Evolutionary conservation across 805 yeast species (phyloP), one percentile per base, ranked within the genome.

Genomic region (Yarrowia sp.): DNA sequence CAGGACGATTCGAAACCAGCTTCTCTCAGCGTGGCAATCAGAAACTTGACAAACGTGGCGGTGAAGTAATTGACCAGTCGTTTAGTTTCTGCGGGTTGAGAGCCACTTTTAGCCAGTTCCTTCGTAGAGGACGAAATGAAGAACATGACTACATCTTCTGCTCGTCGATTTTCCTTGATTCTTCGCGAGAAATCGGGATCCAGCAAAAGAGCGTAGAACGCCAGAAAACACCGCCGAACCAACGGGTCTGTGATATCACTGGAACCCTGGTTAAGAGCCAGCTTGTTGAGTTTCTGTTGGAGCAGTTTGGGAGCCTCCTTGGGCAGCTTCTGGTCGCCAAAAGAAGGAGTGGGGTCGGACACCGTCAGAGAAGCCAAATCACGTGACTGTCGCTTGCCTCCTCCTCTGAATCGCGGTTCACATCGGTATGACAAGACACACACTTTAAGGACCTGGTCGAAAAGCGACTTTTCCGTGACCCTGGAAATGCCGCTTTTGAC

Each of bases 121-220:
- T 70, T 75, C 46, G 73, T 72, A 13, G 74, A 75, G 61, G 76
- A 74, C 49, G 73, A 73, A 49, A 77, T 66, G 68, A 79, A 79
- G 69, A 71, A 69, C 72, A 74, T 74, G 24, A 78, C 72, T 40
- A 78, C 74, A 55, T 72, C 75, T 68, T 79, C 81, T 1, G 78
- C 75, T 9, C 73, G 69, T 14, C 73, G 81, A 12, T 79, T 76
- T 24, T 79, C 79, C 15, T 73, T 75, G 49, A 76, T 69, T 36
- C 71, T 73, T 42, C 78, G 79, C 71, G 70, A 56, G n/a, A 79
- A 78, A 34, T 71, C 76, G 4, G 88, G 86, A 63, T 82, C 84
- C 43, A 87, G 77, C 36, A 86, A 72, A 53, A 86, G 88, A 68
- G 86, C 87, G 74, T 89, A 89, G 68, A 88, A 82, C 33, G 90